phyloP scores from a whole-genome alignment of 441 rosid genomes.

The Erodium trifolium region DNA sequence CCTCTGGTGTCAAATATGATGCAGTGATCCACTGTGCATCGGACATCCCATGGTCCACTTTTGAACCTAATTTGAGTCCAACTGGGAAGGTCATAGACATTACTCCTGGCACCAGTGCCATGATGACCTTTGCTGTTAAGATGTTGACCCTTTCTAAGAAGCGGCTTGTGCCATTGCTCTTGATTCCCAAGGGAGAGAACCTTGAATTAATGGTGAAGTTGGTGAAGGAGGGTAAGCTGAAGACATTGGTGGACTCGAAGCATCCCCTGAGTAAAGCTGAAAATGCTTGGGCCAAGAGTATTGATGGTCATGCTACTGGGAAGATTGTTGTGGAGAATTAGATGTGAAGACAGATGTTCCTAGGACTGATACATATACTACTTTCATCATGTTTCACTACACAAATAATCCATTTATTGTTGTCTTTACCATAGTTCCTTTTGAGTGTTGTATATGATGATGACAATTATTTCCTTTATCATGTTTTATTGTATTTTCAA shows the following conservation, averaged over 20 bases:
- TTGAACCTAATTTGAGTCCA: slow-evolving; percentile 44
- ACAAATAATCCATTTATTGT: neutral
- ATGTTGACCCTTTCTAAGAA: slow-evolving; percentile 59
- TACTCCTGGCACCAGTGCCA: slow-evolving; percentile 41
- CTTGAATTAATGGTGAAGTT: slow-evolving; percentile 40
- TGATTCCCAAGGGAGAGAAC: slow-evolving; percentile 36
- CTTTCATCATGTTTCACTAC: neutral
- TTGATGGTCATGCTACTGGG: slow-evolving; percentile 67
- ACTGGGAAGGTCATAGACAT: slow-evolving; percentile 59
- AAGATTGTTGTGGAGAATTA: slow-evolving; percentile 64
- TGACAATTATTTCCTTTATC: neutral
- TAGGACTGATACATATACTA: neutral
- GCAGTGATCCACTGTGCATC: slow-evolving; percentile 58
- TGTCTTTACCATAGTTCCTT: neutral
- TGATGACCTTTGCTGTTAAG: slow-evolving; percentile 42
- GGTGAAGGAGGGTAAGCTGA: slow-evolving; percentile 59
- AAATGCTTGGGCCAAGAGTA: slow-evolving; percentile 71
- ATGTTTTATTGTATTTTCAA: too few relatives aligned
- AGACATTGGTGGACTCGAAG: slow-evolving; percentile 56
- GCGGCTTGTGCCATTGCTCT: slow-evolving; percentile 42
- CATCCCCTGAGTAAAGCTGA: slow-evolving; percentile 55
- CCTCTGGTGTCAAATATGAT: slow-evolving; percentile 61
- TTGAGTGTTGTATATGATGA: neutral
- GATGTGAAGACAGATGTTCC: neutral
- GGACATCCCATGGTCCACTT: slow-evolving; percentile 50